Percentiles rank a stretch among this genome's conserved stretches.
phyloP scores from a whole-genome alignment of 768 basidiomycete genomes.

The Pisolithus albus region DNA sequence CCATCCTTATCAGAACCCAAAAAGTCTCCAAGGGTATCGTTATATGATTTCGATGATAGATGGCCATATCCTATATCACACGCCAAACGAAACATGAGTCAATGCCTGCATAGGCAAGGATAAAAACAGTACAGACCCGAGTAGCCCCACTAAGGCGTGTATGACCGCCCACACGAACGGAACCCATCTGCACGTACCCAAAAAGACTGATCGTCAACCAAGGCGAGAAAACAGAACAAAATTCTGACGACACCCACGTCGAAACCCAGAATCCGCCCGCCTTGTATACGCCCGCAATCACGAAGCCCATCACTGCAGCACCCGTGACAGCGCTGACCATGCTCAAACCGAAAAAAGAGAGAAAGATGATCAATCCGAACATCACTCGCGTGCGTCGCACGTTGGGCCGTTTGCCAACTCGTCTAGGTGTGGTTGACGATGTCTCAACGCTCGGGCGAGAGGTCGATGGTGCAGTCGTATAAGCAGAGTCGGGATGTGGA shows the following conservation, averaged over 20 bases:
- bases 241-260: slow-evolving; percentile 27
- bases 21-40: not conserved
- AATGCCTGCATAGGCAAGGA: not conserved
- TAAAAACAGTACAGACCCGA: slow-evolving; percentile 30
- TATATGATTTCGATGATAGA: slow-evolving; percentile 36
- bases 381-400: slow-evolving; percentile 31
- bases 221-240: not conserved
- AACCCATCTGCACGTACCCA: slow-evolving; percentile 30
- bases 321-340: slow-evolving; percentile 33
- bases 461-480: not conserved
- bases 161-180: slow-evolving; percentile 38
- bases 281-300: slow-evolving; percentile 33
- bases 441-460: not conserved
- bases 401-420: slow-evolving; percentile 21
- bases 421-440: slow-evolving; percentile 7
- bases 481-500: not conserved
- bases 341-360: slow-evolving; percentile 30
- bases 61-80: slow-evolving; percentile 34
- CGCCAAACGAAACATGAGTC: not conserved
- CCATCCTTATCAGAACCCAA: not conserved
- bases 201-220: not conserved
- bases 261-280: slow-evolving; percentile 35
- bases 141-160: slow-evolving; percentile 33
- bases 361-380: slow-evolving; percentile 35
- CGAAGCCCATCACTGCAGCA: slow-evolving; percentile 33